phyloP scores from a whole-genome alignment of 2,329 filamentous ascomycete species.

The Polychaeton citri region DNA sequence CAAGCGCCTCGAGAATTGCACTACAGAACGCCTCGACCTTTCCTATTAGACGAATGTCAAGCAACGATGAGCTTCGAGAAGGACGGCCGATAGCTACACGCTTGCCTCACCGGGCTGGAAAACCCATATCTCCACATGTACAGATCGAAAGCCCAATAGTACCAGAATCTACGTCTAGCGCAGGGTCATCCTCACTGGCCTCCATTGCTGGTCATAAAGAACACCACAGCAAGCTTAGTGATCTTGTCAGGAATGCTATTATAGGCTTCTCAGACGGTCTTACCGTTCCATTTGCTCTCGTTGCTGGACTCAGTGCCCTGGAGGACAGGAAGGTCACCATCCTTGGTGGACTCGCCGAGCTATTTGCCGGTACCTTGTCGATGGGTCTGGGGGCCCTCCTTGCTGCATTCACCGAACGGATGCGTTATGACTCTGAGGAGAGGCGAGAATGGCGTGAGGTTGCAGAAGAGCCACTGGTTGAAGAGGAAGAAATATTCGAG shows the following conservation, averaged over 20 bases:
- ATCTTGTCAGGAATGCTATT: constrained; percentile 50
- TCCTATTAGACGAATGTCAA: too few species aligned
- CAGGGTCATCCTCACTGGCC: too few species aligned
- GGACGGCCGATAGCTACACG: too few species aligned
- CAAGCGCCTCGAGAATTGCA: too few species aligned
- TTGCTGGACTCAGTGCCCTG: constrained; percentile 52
- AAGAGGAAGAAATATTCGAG: constrained; percentile 26
- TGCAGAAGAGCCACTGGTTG: constrained; percentile 28
- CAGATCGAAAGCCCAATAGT: too few species aligned
- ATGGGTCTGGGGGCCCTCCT: constrained; percentile 69
- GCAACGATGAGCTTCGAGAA: too few species aligned
- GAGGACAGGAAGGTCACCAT: constrained; percentile 22
- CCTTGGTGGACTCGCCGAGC: constrained; percentile 57
- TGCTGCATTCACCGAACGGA: constrained; percentile 45
- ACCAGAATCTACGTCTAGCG: too few species aligned
- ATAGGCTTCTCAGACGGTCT: constrained; percentile 68
- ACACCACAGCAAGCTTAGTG: constrained; percentile 19
- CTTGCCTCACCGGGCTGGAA: too few species aligned
- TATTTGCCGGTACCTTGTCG: constrained; percentile 61
- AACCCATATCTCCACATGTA: too few species aligned
- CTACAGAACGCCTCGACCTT: too few species aligned
- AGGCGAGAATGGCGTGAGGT: constrained; percentile 34
- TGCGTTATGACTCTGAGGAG: constrained; percentile 38
- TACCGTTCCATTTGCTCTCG: constrained; percentile 68
- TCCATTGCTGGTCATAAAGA: too few species aligned